These are phyloP conservation scores for Vigna reflexopilosa DNA, from an alignment of 306 rosid species.

Conservation along the genomic window DNA sequence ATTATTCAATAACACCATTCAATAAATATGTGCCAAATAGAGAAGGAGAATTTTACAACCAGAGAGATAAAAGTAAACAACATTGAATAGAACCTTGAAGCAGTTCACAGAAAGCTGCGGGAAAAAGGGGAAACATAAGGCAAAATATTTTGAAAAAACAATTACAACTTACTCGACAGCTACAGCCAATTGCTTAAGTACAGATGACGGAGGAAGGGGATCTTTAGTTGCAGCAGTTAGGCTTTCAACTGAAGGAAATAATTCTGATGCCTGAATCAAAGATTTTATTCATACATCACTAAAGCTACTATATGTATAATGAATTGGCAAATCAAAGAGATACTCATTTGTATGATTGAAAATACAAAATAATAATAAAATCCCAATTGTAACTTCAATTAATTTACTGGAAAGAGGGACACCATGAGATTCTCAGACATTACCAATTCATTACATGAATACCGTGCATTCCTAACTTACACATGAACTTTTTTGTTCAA, in stretches of 20 bases:
- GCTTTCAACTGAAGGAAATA: slow-evolving; percentile 77
- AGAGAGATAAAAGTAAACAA: slow-evolving; percentile 25
- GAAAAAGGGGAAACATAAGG: slow-evolving; percentile 28
- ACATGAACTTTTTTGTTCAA: slow-evolving; percentile 16
- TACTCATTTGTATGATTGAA: slow-evolving; percentile 34
- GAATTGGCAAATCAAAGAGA: slow-evolving; percentile 25
- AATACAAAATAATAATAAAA: slow-evolving; percentile 22
- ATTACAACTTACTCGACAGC: slow-evolving; percentile 85
- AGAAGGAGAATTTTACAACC: slow-evolving; percentile 13
- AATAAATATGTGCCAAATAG: slow-evolving; percentile 24
- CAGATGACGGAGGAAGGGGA: slow-evolving; percentile 75
- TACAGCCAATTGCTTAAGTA: slow-evolving; percentile 80
- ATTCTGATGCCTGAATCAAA: slow-evolving; percentile 65
- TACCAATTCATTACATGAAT: slow-evolving; percentile 32
- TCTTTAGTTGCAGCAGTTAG: slow-evolving; percentile 64
- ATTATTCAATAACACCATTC: slow-evolving; percentile 14
- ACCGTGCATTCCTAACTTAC: slow-evolving; percentile 12
- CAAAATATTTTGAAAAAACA: slow-evolving; percentile 37
- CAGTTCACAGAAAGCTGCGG: slow-evolving; percentile 31
- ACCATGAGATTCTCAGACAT: slow-evolving; percentile 7
- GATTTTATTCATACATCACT: slow-evolving; percentile 39
- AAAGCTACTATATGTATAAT: slow-evolving; percentile 28
- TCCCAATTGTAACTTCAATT: slow-evolving; percentile 9
- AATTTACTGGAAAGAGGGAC: slow-evolving; percentile 24
- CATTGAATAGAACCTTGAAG: slow-evolving; percentile 9